Evolutionary conservation across 2,329 filamentous ascomycete species (phyloP).

Genomic region (Clonostachys rosea): DNA sequence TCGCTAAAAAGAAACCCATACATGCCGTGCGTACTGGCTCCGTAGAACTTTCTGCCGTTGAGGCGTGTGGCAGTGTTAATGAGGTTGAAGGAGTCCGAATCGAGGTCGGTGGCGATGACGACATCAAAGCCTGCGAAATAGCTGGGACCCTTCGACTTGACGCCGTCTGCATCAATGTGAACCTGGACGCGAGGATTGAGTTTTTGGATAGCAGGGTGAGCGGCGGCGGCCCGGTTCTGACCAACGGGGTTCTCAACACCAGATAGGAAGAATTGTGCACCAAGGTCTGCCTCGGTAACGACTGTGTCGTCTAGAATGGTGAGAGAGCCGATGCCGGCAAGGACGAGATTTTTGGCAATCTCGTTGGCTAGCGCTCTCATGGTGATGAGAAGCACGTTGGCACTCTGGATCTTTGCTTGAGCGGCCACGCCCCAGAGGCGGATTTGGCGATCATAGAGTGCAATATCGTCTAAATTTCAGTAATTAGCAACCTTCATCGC

Average conservation of each 20-base stretch:
- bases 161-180: slow-evolving; percentile 61
- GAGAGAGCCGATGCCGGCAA: slow-evolving; percentile 86
- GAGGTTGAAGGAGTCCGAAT: slow-evolving; percentile 66
- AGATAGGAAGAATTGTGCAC: slow-evolving; percentile 76
- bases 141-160: slow-evolving; percentile 62
- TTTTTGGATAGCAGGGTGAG: slow-evolving; percentile 70
- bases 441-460: slow-evolving; percentile 95
- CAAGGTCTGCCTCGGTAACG: slow-evolving; percentile 76
- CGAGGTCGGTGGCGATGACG: slow-evolving; percentile 84
- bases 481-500: background rate
- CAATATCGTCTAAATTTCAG: slow-evolving; percentile 74
- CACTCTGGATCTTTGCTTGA: slow-evolving; percentile 85
- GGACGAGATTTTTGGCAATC: slow-evolving; percentile 93
- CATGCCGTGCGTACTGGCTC: slow-evolving; percentile 79
- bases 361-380: slow-evolving; percentile 88
- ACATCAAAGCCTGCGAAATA: slow-evolving; percentile 81
- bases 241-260: slow-evolving; percentile 58
- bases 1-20: slow-evolving; percentile 96
- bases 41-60: slow-evolving; percentile 79
- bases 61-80: slow-evolving; percentile 86
- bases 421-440: slow-evolving; percentile 95
- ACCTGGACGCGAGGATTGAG: slow-evolving; percentile 87
- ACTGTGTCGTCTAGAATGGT: slow-evolving; percentile 78
- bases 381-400: slow-evolving; percentile 84
- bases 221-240: slow-evolving; percentile 79